Evolutionary conservation across 768 basidiomycete genomes (phyloP).

Genomic region (Chalciporus pseudorubinellus): DNA sequence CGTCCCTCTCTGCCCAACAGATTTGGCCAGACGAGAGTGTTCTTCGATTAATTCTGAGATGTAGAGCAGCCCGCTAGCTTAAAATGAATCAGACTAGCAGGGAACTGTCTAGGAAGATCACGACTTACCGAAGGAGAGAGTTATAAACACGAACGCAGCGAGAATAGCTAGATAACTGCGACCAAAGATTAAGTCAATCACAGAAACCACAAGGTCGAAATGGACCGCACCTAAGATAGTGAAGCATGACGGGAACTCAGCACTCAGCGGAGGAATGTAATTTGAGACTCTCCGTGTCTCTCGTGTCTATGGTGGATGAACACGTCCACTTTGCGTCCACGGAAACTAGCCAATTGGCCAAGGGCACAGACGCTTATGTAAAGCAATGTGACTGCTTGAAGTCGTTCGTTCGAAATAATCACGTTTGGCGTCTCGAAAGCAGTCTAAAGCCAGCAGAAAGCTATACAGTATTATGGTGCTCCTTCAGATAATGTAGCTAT

Average conservation of each 20-base stretch:
- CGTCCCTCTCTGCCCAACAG: conserved; percentile 78
- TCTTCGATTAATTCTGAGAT: conserved; percentile 96
- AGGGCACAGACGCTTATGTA: no score
- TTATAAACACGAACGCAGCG: conserved; percentile 86
- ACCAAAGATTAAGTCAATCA: not conserved
- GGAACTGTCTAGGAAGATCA: not conserved
- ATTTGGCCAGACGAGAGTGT: conserved; percentile 79
- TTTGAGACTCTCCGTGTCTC: not conserved
- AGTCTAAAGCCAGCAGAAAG: no score
- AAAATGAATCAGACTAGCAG: conserved; percentile 7
- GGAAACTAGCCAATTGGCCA: no score
- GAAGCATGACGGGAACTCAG: conserved; percentile 48
- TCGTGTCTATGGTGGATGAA: not conserved
- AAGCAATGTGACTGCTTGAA: no score
- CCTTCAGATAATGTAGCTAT: no score
- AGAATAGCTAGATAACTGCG: conserved; percentile 70
- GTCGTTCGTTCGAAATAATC: no score
- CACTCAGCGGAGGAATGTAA: not conserved
- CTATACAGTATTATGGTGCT: no score
- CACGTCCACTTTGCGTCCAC: no score
- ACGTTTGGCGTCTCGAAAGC: no score
- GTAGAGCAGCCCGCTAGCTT: conserved; percentile 92
- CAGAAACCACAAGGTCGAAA: conserved; percentile 3
- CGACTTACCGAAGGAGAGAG: conserved; percentile 78
- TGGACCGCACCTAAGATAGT: conserved; percentile 56